Evolutionary conservation across 2,329 filamentous ascomycete genomes (phyloP).

Genomic region (Fusarium buharicum): DNA sequence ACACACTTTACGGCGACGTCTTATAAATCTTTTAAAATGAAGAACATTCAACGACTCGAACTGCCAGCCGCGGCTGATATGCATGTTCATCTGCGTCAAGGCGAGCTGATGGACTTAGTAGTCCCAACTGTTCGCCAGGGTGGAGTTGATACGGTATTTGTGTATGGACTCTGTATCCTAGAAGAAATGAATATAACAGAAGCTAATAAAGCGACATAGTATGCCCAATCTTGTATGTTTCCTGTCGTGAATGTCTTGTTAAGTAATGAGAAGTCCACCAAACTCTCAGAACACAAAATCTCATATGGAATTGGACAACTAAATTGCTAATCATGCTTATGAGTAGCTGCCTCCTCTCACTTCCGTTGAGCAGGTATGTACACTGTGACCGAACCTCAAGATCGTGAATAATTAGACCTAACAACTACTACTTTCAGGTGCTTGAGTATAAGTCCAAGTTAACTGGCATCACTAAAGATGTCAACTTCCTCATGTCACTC

Average conservation of each 20-base stretch:
- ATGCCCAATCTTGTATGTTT: conserved; percentile 69
- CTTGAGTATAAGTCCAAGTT: conserved; percentile 73
- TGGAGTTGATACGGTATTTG: conserved; percentile 71
- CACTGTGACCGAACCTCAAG: neutral
- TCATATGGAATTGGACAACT: neutral
- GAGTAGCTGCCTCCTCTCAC: conserved; percentile 36
- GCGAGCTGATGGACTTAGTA: conserved; percentile 69
- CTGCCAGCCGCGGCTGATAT: conserved; percentile 74
- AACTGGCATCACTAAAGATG: conserved; percentile 67
- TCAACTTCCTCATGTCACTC: conserved; percentile 79
- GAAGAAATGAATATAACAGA: conserved; percentile 21
- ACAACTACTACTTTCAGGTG: conserved; percentile 53
- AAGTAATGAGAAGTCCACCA: neutral
- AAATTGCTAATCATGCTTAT: conserved; percentile 6
- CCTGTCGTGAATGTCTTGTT: conserved; percentile 9
- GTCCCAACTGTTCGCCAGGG: conserved; percentile 64
- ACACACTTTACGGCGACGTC: neutral
- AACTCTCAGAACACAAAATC: neutral
- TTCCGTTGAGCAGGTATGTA: conserved; percentile 32
- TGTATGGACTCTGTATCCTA: conserved; percentile 52
- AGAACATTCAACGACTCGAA: conserved; percentile 54
- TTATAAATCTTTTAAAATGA: conserved; percentile 22
- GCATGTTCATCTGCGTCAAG: conserved; percentile 77
- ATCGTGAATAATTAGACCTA: no score
- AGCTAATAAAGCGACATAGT: conserved; percentile 39